Base-by-base conservation (phyloP, 75 land plant genomes). In the Sequoia sempervirens region DNA sequence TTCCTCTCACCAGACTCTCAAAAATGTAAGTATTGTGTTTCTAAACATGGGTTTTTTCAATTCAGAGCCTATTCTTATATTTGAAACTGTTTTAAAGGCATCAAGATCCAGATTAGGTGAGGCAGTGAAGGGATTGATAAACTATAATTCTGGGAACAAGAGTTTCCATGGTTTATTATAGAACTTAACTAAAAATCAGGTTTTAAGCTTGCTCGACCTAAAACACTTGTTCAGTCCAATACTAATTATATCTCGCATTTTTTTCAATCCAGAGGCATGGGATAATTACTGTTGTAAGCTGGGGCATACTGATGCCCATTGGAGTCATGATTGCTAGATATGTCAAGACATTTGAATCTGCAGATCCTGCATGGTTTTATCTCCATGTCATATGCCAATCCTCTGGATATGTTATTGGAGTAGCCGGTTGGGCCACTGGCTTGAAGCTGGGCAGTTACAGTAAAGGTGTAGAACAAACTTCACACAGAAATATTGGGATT, bases 231-330 rank as follows among this genome's bases (percentile, higher is more conserved):
- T 23, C 20, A 68, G 28, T 68, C 5, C 30, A 26, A 20, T 68
- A 69, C 30, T 2, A 69, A 30, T 20, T 30, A 69, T 69, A 47
- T 47, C 30, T n/a, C n/a, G n/a, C n/a, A n/a, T n/a, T 69, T 50
- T 68, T 12, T 54, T 41, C 17, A 53, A 38, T 58, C 23, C 95
- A 92, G 94, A 87, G 81, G 80, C 97, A 95, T 85, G 97, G 95
- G 46, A 85, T 92, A 37, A 26, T 95, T 52, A 91, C 84, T 15
- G 92, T 91, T 15, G 84, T 94, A 13, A 87, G 94, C n/a, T 95
- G 97, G 97, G 97, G 97, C 2, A 75, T 89, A 40, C 7, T 95
- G 84, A 85, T 95, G 90, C 95, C 94, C 3, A 34, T 91, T n/a
- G 97, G 97, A 3, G 93, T 75, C 1, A 88, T 95, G 41, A 54